Conservation (phyloP, 768 basidiomycete species). For the Cystobasidium onofrii region DNA sequence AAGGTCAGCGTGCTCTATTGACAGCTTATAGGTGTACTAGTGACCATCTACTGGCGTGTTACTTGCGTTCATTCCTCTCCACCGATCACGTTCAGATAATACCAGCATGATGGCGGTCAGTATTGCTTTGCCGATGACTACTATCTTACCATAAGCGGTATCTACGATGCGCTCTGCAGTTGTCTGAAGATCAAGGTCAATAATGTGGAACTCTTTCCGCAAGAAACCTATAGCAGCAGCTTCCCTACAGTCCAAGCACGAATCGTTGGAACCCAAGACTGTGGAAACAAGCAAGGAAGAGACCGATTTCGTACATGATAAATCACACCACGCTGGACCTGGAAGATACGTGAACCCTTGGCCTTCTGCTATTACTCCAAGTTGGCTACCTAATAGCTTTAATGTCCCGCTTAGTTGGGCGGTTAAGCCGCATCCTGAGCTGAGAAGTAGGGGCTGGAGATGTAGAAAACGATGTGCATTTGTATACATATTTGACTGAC, state of each 20-base stretch:
- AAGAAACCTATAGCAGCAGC: background rate
- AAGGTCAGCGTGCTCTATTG: too few species aligned
- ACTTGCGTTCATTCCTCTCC: background rate
- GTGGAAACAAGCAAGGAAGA: background rate
- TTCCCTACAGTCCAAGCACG: background rate
- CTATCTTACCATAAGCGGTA: too few species aligned
- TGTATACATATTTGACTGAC: too few species aligned
- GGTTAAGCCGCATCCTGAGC: slow-evolving; percentile 1
- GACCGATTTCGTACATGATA: background rate
- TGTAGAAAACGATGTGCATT: too few species aligned
- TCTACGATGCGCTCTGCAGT: too few species aligned
- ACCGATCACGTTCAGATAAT: background rate
- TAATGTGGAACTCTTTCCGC: background rate
- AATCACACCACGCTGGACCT: slow-evolving; percentile 14
- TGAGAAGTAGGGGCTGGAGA: slow-evolving; percentile 6
- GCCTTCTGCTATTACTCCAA: slow-evolving; percentile 22
- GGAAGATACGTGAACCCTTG: slow-evolving; percentile 20
- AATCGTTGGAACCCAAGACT: background rate
- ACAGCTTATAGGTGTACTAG: too few species aligned
- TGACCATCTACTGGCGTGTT: too few species aligned
- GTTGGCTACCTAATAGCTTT: slow-evolving; percentile 18
- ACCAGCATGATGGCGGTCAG: too few species aligned
- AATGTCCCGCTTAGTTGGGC: slow-evolving; percentile 18
- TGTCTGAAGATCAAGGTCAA: background rate
- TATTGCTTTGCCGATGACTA: background rate